These are phyloP conservation scores for Lathyrus oleraceus DNA, from an alignment of 306 rosid genomes.

Conservation along the genomic window DNA sequence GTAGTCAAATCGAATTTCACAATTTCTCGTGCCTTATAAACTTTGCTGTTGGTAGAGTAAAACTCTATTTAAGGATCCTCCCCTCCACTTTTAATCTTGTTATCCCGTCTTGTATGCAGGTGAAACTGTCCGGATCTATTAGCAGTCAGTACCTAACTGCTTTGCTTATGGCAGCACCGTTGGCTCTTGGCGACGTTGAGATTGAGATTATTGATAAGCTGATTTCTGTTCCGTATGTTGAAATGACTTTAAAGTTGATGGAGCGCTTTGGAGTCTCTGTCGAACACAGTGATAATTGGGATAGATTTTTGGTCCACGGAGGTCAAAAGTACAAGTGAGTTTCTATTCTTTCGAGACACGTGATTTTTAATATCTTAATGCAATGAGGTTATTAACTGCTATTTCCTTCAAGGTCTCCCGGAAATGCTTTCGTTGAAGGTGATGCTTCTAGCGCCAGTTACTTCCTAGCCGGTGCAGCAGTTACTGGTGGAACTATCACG, in stretches of 20 bases:
- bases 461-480: slow-evolving; percentile 99
- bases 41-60: slow-evolving; percentile 3
- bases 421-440: slow-evolving; percentile 94
- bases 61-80: slow-evolving; percentile 1
- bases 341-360: slow-evolving; percentile 24
- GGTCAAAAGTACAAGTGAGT: slow-evolving; percentile 98
- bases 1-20: background rate
- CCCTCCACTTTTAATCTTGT: slow-evolving; percentile 20
- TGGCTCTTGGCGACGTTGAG: slow-evolving; percentile 95
- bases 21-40: slow-evolving; percentile 10
- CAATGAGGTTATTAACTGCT: slow-evolving; percentile 26
- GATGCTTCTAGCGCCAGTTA: slow-evolving; percentile 99
- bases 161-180: slow-evolving; percentile 96
- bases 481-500: slow-evolving; percentile 96
- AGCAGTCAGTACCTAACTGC: slow-evolving; percentile 98
- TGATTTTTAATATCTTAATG: slow-evolving; percentile 24
- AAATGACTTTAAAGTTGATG: slow-evolving; percentile 97
- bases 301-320: slow-evolving; percentile 76
- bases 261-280: slow-evolving; percentile 90
- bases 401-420: slow-evolving; percentile 71
- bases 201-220: slow-evolving; percentile 87
- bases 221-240: slow-evolving; percentile 94
- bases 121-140: slow-evolving; percentile 92
- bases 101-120: slow-evolving; percentile 55
- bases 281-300: slow-evolving; percentile 80